phyloP scores from a whole-genome alignment of 1,284 basidiomycete species.

The Leccinum insolens region DNA sequence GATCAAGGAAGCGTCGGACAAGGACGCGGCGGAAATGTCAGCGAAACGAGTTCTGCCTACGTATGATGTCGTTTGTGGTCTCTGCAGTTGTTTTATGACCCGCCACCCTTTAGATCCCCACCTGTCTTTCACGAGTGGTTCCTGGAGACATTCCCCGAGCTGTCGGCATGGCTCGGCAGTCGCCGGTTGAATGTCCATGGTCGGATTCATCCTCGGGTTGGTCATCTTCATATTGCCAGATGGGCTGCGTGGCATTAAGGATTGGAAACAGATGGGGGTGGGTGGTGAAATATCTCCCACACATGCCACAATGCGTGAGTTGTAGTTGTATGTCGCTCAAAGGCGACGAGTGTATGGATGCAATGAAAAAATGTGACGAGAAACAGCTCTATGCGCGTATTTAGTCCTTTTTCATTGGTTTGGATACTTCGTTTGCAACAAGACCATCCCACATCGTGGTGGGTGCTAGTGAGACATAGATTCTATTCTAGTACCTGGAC shows the following conservation, averaged over 20 bases:
- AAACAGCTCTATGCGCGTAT: slow-evolving; percentile 18
- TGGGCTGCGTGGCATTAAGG: slow-evolving; percentile 83
- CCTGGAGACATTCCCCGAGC: slow-evolving; percentile 95
- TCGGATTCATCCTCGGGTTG: slow-evolving; percentile 77
- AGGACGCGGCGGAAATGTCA: slow-evolving; percentile 61
- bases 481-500: slow-evolving; percentile 39
- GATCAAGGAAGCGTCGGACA: slow-evolving; percentile 43
- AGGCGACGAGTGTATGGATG: slow-evolving; percentile 12
- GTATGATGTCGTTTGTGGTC: slow-evolving; percentile 42
- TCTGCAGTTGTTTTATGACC: not conserved
- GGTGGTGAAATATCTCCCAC: not conserved
- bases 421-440: slow-evolving; percentile 9
- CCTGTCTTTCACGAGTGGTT: slow-evolving; percentile 99
- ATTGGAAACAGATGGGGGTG: not conserved
- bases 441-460: too few species aligned
- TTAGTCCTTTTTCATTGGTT: slow-evolving; percentile 30
- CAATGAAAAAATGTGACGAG: slow-evolving; percentile 12
- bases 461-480: too few species aligned
- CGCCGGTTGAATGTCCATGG: slow-evolving; percentile 93
- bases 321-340: not conserved
- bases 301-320: not conserved
- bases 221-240: slow-evolving; percentile 46
- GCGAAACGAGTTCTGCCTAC: slow-evolving; percentile 57
- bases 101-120: slow-evolving; percentile 53
- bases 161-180: slow-evolving; percentile 91